Base-by-base conservation (phyloP, 148 eudicot species). In the Beta vulgaris region DNA sequence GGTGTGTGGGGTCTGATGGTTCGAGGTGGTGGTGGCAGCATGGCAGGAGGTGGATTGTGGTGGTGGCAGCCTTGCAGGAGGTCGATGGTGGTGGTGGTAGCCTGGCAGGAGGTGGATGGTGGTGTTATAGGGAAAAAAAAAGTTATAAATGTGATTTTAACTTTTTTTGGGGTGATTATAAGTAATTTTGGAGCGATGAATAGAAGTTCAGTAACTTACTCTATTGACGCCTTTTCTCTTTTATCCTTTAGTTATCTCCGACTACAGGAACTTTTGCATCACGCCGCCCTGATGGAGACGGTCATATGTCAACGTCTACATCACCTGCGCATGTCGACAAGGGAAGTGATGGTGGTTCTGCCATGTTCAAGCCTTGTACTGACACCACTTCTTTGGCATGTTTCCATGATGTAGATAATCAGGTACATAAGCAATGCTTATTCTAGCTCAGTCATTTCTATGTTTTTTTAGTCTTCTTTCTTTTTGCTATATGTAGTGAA, bases 241-340 rank as follows among this genome's bases (percentile, higher is more conserved):
- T 66, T 1, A 57, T 75, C 51, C 34, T 28, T 36, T 76, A 87
- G 85, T 62, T 77, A 71, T 91, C 93, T 76, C 93, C 96, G 19
- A 86, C 93, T 61, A 89, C 91, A 42, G 91, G 96, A 79, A 82
- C 79, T 68, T 81, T 84, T 78, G 76, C 75, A 18, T 71, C 59
- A 29, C 75, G 84, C 31, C 73, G 77, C 42, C 37, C 73, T 64
- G 68, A 81, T 34, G 79, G 61, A 69, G 88, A 82, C 37, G 68
- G 71, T 68, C 68, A 80, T 62, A 75, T 75, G 72, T 74, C 77
- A 76, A 71, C 65, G 57, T 79, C 89, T 18, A 71, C 57, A 42
- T 63, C 85, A 66, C 25, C 58, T 65, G 78, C 48, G 64, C 81
- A 84, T 67, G 62, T 26, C 34, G 82, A 84, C 40, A 77, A 78